Evolutionary conservation across 148 eudicot species (phyloP), one percentile per base, ranked within the genome.

Genomic region (Fallopia convolvulus): DNA sequence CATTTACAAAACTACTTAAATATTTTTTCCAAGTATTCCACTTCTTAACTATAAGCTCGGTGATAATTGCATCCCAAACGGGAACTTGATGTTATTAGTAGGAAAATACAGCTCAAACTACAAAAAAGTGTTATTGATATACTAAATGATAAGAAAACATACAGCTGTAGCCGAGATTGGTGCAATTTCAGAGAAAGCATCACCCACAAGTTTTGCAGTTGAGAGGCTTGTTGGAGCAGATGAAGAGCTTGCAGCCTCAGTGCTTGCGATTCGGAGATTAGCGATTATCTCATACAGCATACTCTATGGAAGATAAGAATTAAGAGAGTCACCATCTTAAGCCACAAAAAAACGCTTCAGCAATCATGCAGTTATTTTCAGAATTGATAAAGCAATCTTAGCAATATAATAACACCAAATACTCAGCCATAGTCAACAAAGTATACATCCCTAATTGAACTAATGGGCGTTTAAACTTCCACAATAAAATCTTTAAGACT

Each of bases 201-300:
- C 91, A 56, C 74, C 84, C 33, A 84, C 89, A 83, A 82, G 83
- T 75, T 89, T 84, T 30, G 86, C 46, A 23, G 83, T 78, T 81
- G 85, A 81, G 81, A 84, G 44, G 48, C 80, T 55, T 41, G 79
- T 84, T 30, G 87, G 83, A 60, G 83, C 86, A 78, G 93, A 89
- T 49, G 92, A 90, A 17, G 94, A 89, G 77, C 97, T 90, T 80
- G 90, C 87, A 47, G 81, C 86, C 56, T 83, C 90, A 75, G 82
- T 81, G 76, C 87, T 82, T 36, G 80, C 82, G 68, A 82, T 81
- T 79, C 52, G 87, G 77, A 89, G 82, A 81, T 91, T 88, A 76
- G 90, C 76, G 61, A 92, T 88, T 81, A 92, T 90, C 82, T 92
- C 94, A 74, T 90, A 89, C 48, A 90, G 73, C 66, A 90, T 82